Evolutionary conservation across 805 yeast genomes (phyloP), one percentile per base, ranked within the genome.

Genomic region (Kuraishia cidri): DNA sequence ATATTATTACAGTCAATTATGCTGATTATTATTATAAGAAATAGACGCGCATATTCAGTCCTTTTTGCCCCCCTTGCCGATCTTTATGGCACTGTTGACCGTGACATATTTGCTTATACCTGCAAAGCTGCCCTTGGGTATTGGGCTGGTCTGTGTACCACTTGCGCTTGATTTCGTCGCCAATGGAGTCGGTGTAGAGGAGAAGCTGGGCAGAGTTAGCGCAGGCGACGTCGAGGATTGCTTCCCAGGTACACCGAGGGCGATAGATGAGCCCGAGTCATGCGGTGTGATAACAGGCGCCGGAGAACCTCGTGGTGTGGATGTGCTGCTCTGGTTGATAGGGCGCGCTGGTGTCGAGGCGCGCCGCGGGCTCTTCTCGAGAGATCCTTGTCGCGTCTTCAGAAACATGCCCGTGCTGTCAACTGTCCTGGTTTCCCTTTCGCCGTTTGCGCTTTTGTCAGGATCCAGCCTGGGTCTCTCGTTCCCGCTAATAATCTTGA

Each of bases 31-130:
- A n/a, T n/a, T n/a, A n/a, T n/a, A n/a, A n/a, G n/a, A n/a, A n/a
- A n/a, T n/a, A n/a, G n/a, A n/a, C n/a, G n/a, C n/a, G n/a, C n/a
- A n/a, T n/a, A n/a, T 8, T 37, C 30, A 53, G 31, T 54, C 58
- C 22, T 45, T 47, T 36, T 54, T 54, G 4, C 39, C 46, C 2
- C 58, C 56, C 37, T 54, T 54, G 17, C 46, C 42, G 12, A 24
- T 41, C 28, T 38, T 45, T 17, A 50, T 38, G 8, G 37, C 42
- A 11, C 37, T 38, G 21, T 35, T 43, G 8, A 35, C 41, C 17
- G 34, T 32, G 5, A 34, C 33, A 29, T 48, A 48, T 27, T 46
- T 44, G 20, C 38, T 37, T 9, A 24, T 15, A 29, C 8, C 34
- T n/a, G 9, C 13, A 21, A 11, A 5, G 17, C 11, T 16, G 12